A percentile compares a stretch with the other conserved stretches of the same genome.
These are phyloP conservation scores for Backusella parvicylindrica DNA, from an alignment of 192 early-diverging fungal genomes.

Conservation along the genomic window DNA sequence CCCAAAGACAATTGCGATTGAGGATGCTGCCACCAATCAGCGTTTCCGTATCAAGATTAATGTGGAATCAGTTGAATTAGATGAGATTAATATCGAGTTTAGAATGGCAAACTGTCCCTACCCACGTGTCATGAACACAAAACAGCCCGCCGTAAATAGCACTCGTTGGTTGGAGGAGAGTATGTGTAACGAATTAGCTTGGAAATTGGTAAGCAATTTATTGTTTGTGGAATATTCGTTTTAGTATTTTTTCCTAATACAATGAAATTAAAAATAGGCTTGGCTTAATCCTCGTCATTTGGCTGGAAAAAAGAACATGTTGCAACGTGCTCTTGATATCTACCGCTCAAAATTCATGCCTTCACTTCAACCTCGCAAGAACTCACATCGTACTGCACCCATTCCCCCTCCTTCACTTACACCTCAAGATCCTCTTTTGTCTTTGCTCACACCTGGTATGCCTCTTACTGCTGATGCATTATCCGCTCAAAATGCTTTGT, in stretches of 20 bases:
- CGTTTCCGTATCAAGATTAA: constrained; percentile 24
- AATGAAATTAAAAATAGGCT: background rate
- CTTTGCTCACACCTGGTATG: constrained; percentile 1
- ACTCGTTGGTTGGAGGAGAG: constrained; percentile 20
- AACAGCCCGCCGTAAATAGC: background rate
- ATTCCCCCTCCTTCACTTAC: constrained; percentile 9
- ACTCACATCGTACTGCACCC: constrained; percentile 13
- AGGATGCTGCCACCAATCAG: constrained; percentile 5
- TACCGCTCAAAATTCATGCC: constrained; percentile 29
- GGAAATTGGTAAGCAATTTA: constrained; percentile 31
- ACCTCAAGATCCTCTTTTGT: background rate
- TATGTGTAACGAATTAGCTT: constrained; percentile 27
- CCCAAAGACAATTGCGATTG: constrained; percentile 22
- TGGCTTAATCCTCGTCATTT: constrained; percentile 23
- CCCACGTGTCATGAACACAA: constrained; percentile 14
- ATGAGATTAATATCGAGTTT: constrained; percentile 26
- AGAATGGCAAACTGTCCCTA: constrained; percentile 25
- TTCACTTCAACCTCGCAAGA: constrained; percentile 11
- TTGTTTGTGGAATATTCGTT: constrained; percentile 2
- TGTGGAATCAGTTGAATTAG: constrained; percentile 23
- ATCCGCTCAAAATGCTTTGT: constrained; percentile 13
- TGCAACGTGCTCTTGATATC: constrained; percentile 33
- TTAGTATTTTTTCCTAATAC: background rate
- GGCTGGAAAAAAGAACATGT: constrained; percentile 28
- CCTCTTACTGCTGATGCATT: constrained; percentile 15